Conservation (phyloP, 164 flowering plant species). For the Piper longum region DNA sequence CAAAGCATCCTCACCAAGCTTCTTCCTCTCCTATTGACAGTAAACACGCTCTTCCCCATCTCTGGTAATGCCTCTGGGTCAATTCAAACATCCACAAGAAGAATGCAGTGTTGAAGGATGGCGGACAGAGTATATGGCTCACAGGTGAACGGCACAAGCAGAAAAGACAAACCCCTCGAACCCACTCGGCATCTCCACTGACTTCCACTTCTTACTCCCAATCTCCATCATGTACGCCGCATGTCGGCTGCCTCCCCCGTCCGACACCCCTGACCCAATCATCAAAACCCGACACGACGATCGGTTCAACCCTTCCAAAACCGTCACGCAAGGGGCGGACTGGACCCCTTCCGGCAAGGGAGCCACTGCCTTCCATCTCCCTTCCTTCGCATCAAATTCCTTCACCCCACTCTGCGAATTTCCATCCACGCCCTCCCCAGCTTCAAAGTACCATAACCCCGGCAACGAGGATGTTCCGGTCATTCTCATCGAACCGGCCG, state of each 20-base stretch:
- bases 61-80: no score
- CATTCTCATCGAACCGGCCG: neutral
- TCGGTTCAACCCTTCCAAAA: neutral
- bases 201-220: conserved; percentile 4
- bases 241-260: neutral
- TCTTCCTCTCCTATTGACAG: no score
- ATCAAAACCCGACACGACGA: conserved; percentile 3
- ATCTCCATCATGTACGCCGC: conserved; percentile 3
- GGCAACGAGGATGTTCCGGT: neutral
- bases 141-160: conserved; percentile 4
- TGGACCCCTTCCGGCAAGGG: conserved; percentile 1
- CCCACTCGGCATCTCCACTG: conserved; percentile 3
- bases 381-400: conserved; percentile 6
- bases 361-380: conserved; percentile 4
- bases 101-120: neutral
- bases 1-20: no score
- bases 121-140: neutral
- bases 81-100: neutral
- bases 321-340: conserved; percentile 4
- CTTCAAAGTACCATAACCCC: neutral
- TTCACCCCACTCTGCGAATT: conserved; percentile 2
- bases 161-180: conserved; percentile 9
- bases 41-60: no score
- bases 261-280: conserved; percentile 1
- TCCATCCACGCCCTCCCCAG: neutral